A percentile compares a stretch with the other conserved stretches of the same genome.
phyloP scores from a whole-genome alignment of 257 asterid genomes.

The Phtheirospermum japonicum region DNA sequence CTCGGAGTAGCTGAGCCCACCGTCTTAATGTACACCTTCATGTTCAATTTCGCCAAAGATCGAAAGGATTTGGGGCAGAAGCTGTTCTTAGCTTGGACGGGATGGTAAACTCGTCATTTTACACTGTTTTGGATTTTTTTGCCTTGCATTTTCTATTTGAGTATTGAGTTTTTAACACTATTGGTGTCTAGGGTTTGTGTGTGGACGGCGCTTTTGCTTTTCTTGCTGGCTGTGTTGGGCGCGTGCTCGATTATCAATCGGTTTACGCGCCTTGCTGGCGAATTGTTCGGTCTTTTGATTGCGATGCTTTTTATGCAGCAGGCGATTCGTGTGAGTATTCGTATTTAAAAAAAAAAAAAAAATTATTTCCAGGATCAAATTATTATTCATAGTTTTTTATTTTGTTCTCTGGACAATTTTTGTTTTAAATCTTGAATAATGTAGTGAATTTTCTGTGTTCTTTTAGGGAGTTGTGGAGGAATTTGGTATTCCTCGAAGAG shows the following conservation, averaged over 20 bases:
- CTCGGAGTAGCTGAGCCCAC: constrained; percentile 99
- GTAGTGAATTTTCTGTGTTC: too few relatives aligned
- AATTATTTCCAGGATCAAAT: constrained; percentile 2
- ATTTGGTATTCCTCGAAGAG: constrained; percentile 79
- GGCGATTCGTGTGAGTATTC: constrained; percentile 78
- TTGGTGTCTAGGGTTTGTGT: constrained; percentile 75
- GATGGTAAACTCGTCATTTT: constrained; percentile 51
- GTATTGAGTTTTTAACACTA: constrained; percentile 25
- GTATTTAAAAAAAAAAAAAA: not conserved
- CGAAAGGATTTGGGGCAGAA: constrained; percentile 73
- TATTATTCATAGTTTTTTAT: not conserved
- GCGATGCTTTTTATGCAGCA: constrained; percentile 99
- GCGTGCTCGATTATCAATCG: constrained; percentile 95
- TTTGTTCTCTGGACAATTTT: not conserved
- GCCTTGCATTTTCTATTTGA: constrained; percentile 12
- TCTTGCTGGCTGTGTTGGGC: constrained; percentile 88
- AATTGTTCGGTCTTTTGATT: constrained; percentile 86
- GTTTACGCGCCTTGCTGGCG: constrained; percentile 96
- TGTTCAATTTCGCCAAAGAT: constrained; percentile 85
- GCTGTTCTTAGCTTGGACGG: constrained; percentile 90
- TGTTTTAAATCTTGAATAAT: not conserved
- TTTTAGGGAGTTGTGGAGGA: constrained; percentile 97
- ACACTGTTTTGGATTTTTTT: constrained; percentile 19
- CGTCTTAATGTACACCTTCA: constrained; percentile 92
- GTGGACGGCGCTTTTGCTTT: constrained; percentile 90